Evolutionary conservation across 441 rosid genomes (phyloP).

Genomic region (Macaranga tanarius): DNA sequence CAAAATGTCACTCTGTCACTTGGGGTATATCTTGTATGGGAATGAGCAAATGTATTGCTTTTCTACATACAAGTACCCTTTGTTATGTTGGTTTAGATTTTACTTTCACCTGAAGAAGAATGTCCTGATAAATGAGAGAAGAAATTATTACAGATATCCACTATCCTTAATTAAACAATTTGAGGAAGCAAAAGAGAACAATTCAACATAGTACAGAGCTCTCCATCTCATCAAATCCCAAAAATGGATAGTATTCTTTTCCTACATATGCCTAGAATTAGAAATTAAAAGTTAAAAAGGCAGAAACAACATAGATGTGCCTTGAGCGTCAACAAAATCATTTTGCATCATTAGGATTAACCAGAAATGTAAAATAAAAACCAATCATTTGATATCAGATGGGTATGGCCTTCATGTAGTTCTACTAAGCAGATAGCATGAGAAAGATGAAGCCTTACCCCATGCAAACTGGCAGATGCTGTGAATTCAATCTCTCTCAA

Average conservation of each 20-base stretch:
- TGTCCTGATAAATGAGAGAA: neutral
- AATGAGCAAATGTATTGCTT: neutral
- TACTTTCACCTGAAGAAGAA: neutral
- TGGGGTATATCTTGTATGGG: neutral
- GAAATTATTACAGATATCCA: neutral
- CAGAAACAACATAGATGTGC: neutral
- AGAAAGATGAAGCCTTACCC: conserved; percentile 49
- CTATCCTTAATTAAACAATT: neutral
- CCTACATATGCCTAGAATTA: too few species aligned
- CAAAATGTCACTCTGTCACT: neutral
- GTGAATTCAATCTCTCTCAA: conserved; percentile 65
- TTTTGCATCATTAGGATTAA: too few species aligned
- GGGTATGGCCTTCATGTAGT: neutral
- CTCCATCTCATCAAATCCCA: neutral
- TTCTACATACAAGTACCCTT: neutral
- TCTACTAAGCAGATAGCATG: conserved; percentile 11
- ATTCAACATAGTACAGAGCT: neutral
- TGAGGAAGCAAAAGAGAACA: neutral
- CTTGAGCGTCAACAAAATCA: too few species aligned
- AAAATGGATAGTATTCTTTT: too few species aligned
- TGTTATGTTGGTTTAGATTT: neutral
- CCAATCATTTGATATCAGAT: neutral
- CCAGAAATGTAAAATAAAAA: neutral
- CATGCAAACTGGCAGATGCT: conserved; percentile 89
- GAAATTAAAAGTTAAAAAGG: too few species aligned